Conservation (phyloP, 2,329 filamentous ascomycete species). For the Pseudogymnoascus sp. region DNA sequence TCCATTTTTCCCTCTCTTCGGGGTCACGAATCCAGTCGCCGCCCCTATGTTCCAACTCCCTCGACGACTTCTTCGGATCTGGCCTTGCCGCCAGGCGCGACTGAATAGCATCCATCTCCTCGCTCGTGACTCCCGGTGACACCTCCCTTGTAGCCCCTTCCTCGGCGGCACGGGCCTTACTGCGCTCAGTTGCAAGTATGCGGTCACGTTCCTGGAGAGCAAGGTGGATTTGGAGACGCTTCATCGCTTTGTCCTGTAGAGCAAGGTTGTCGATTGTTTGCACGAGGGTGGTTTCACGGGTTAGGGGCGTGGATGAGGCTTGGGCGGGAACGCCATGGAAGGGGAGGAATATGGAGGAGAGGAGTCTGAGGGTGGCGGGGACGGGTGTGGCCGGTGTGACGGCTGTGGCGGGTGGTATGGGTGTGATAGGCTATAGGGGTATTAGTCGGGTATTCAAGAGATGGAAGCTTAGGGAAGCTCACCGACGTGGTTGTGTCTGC, state of each 20-base stretch:
- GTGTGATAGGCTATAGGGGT: neutral
- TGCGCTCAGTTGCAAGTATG: constrained; percentile 14
- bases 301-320: constrained; percentile 6
- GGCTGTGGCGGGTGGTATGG: neutral
- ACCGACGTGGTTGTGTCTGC: neutral
- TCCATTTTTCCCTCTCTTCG: neutral
- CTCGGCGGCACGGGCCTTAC: constrained; percentile 11
- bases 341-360: constrained; percentile 21
- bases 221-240: constrained; percentile 19
- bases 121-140: neutral
- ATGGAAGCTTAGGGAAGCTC: neutral
- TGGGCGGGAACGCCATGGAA: constrained; percentile 16
- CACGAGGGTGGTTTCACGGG: constrained; percentile 14
- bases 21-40: constrained; percentile 2
- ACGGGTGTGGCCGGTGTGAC: neutral
- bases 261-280: constrained; percentile 19
- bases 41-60: neutral
- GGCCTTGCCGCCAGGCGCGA: neutral
- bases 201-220: constrained; percentile 12
- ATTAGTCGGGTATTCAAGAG: neutral
- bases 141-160: neutral
- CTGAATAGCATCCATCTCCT: neutral
- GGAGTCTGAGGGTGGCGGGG: neutral
- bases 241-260: constrained; percentile 20
- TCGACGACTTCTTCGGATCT: constrained; percentile 3